Evolutionary conservation across 768 basidiomycete species (phyloP).

Genomic region (Pleurotus sapidus): DNA sequence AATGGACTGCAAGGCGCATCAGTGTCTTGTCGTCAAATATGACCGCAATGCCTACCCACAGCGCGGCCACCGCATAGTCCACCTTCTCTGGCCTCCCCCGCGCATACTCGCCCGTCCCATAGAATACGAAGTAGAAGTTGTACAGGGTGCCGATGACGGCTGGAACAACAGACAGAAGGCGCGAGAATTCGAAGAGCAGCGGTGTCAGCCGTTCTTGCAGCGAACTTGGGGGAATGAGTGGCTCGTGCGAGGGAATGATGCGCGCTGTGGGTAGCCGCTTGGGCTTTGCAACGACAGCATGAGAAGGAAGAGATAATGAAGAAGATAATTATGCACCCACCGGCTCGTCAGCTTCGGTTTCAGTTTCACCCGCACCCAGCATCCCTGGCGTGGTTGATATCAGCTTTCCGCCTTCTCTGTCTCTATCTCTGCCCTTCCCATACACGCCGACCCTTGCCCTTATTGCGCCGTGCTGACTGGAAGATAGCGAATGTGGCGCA

Average conservation of each 20-base stretch:
- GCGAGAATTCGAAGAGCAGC: slow-evolving; percentile 66
- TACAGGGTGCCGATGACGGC: slow-evolving; percentile 63
- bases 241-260: slow-evolving; percentile 46
- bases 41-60: slow-evolving; percentile 55
- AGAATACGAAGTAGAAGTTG: slow-evolving; percentile 53
- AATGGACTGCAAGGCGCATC: slow-evolving; percentile 47
- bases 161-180: slow-evolving; percentile 71
- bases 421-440: slow-evolving; percentile 6
- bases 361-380: slow-evolving; percentile 70
- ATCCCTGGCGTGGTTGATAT: slow-evolving; percentile 66
- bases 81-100: slow-evolving; percentile 46
- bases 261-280: slow-evolving; percentile 70
- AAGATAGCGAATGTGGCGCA: slow-evolving; percentile 13
- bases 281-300: slow-evolving; percentile 34
- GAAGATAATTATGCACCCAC: slow-evolving; percentile 38
- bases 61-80: slow-evolving; percentile 63
- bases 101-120: neutral
- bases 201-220: slow-evolving; percentile 48
- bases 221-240: slow-evolving; percentile 45
- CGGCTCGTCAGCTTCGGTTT: slow-evolving; percentile 76
- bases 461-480: neutral
- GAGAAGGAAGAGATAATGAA: neutral
- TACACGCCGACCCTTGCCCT: slow-evolving; percentile 1
- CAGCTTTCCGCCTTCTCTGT: slow-evolving; percentile 28
- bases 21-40: neutral